Evolutionary conservation across 129 eudicot genomes (phyloP), one percentile per base, ranked within the genome.

Genomic region (Sambucus nigra): DNA sequence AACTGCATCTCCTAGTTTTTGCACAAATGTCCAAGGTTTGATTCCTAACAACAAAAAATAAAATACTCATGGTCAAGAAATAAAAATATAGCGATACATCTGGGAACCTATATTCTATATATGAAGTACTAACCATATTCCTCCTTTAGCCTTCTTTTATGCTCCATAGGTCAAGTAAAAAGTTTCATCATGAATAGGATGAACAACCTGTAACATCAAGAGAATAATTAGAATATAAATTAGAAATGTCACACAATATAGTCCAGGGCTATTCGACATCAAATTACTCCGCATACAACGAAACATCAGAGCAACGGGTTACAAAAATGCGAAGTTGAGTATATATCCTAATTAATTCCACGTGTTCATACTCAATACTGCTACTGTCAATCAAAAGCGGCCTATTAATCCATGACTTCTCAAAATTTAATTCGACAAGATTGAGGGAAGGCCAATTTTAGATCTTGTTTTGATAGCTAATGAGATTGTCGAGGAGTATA

Each of bases 141-240:
- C 48, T 64, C 64, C 63, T 78, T 78, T 5, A 78, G 70, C 39
- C 40, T 69, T 58, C 55, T 69, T 59, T 78, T 78, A 52, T 73
- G 75, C 51, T 78, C 77, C 53, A 47, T 25, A 0, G n/a, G 65
- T 69, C 61, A 78, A 62, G 70, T 78, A 78, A 49, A 73, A 69
- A 14, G 64, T 72, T 25, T 72, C 76, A 53, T 77, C n/a, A n/a
- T n/a, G n/a, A n/a, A n/a, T n/a, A n/a, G n/a, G 85, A 27, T 66
- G 66, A 46, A 66, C 50, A 64, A 69, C 85, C 83, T 76, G 58
- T 2, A 69, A 18, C 7, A 55, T 0, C 15, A 29, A 40, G 9
- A 35, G n/a, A 28, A 29, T 6, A 2, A 54, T 41, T 9, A 55
- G 28, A 19, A 21, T 21, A 21, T 35, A 29, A 29, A 29, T 8